Base-by-base conservation (phyloP, 2,329 filamentous ascomycete genomes). In the Aspergillus ochraceoroseus region DNA sequence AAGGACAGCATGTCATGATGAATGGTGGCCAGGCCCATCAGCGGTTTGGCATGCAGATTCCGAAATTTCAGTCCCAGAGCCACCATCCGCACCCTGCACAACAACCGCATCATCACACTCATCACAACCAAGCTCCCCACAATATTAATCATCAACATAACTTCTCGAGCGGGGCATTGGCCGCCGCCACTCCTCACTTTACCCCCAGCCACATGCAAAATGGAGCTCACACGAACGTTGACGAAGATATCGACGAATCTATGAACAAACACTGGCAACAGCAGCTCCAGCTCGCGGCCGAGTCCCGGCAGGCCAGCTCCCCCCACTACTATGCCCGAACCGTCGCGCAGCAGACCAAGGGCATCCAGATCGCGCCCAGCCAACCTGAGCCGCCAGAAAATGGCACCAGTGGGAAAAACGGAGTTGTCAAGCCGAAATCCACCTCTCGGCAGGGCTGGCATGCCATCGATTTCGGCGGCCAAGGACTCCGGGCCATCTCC, bases 381-480 rank as follows among this genome's bases (percentile, higher is more conserved):
- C 72, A 61, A 53, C 65, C 57, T 50, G 71, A 62, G 65, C 68
- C 57, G 62, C 74, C 57, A 54, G 71, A 58, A 62, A 75, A 58
- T 37, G 59, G 56, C 17, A 69, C 72, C 46, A 75, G 80, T 50
- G 75, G 76, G 51, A 71, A 82, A 54, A 83, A 83, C 55, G 72
- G 85, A 40, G 78, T 85, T 45, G 77, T 77, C 56, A 73, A 77
- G 44, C 73, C 77, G 48, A 80, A 81, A 55, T 53, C 63, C 28
- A 60, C 57, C 17, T 54, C 69, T 61, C 73, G 83, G 49, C 85
- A 95, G 64, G 84, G 89, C 57, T 96, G 92, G 92, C 80, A 87
- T 63, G 88, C 89, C 50, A 74, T 98, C 54, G 92, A 98, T 65
- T 83, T 96, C 62, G 92, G 89, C 54, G 92, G 92, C n/a, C 92